Conservation (phyloP, 179 eudicot species). For the Sideroxylon spinosum region DNA sequence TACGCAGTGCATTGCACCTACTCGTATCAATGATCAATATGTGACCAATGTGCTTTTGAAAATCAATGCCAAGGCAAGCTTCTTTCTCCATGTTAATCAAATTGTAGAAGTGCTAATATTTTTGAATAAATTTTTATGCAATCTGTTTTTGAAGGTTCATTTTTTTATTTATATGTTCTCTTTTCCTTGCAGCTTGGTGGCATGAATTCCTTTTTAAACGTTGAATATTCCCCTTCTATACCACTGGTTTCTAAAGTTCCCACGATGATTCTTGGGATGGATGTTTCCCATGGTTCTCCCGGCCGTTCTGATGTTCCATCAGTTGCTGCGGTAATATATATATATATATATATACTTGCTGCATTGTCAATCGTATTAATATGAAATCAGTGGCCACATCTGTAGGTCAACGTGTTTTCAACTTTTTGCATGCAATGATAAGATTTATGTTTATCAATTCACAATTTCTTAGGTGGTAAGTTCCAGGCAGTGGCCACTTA, state of each 20-base stretch:
- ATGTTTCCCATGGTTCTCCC: slow-evolving; percentile 66
- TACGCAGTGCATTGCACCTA: slow-evolving; percentile 63
- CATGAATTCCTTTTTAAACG: slow-evolving; percentile 43
- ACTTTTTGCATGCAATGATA: neutral
- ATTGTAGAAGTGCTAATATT: neutral
- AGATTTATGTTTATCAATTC: neutral
- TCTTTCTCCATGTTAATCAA: neutral
- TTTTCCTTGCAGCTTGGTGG: slow-evolving; percentile 54
- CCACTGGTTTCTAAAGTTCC: slow-evolving; percentile 51
- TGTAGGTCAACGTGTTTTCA: too few species aligned
- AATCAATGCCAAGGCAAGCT: slow-evolving; percentile 57
- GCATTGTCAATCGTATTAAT: neutral
- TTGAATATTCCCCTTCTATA: slow-evolving; percentile 39
- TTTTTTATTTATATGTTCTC: neutral
- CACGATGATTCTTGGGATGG: slow-evolving; percentile 59
- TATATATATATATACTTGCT: neutral
- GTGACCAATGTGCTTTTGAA: slow-evolving; percentile 54
- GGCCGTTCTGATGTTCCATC: slow-evolving; percentile 65
- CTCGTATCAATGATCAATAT: slow-evolving; percentile 55
- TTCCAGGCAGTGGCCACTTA: slow-evolving; percentile 58
- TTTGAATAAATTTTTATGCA: neutral
- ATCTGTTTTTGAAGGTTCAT: neutral
- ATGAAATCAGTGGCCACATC: too few species aligned
- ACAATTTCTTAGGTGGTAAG: slow-evolving; percentile 40
- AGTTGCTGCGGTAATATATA: slow-evolving; percentile 54